Conservation (phyloP, 208 protist genomes). For the Entamoeba invadens region DNA sequence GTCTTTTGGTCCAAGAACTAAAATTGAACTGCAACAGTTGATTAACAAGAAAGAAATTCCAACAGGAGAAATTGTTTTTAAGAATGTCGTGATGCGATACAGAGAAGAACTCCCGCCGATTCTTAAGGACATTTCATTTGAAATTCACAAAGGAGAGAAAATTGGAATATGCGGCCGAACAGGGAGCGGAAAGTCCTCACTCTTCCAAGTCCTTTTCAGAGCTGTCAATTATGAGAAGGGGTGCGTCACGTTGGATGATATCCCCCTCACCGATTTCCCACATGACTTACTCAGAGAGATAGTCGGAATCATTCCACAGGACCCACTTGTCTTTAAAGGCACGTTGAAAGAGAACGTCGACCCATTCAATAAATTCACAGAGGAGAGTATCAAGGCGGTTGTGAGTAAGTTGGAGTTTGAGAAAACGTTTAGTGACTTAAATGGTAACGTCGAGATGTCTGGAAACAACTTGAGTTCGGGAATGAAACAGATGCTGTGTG, state of each 20-base stretch:
- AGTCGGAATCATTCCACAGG: constrained; percentile 38
- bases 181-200: constrained; percentile 39
- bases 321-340: constrained; percentile 37
- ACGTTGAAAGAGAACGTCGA: constrained; percentile 37
- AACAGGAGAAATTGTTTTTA: not conserved
- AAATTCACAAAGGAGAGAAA: constrained; percentile 27
- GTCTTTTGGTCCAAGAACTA: too few relatives aligned
- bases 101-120: constrained; percentile 22
- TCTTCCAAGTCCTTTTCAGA: constrained; percentile 31
- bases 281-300: constrained; percentile 16
- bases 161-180: constrained; percentile 43
- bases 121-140: constrained; percentile 31
- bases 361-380: constrained; percentile 15
- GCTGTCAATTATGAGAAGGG: constrained; percentile 18
- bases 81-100: not conserved
- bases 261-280: constrained; percentile 20
- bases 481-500: constrained; percentile 22
- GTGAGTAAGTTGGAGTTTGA: constrained; percentile 6
- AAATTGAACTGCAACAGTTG: not conserved
- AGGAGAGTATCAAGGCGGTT: constrained; percentile 19
- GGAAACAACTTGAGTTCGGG: constrained; percentile 25
- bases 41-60: not conserved
- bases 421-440: not conserved
- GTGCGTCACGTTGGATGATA: constrained; percentile 30
- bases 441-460: not conserved